Evolutionary conservation across 352 stramenopile species (phyloP).

Genomic region (Phytophthora foliorum): DNA sequence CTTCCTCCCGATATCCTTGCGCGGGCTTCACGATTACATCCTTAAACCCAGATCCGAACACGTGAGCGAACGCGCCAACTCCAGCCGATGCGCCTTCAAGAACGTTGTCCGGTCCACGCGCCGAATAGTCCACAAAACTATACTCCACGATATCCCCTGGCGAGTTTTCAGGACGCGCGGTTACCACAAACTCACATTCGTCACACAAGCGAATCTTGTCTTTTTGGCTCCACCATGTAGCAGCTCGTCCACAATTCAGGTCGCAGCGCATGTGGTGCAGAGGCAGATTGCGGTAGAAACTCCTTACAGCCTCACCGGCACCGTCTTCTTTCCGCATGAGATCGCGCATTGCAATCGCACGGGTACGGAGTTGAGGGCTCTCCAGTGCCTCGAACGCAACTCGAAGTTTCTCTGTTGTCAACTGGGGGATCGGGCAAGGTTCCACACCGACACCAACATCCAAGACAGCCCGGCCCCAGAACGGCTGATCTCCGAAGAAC

Average conservation of each 20-base stretch:
- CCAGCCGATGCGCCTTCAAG: slow-evolving; percentile 62
- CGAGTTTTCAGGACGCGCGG: slow-evolving; percentile 55
- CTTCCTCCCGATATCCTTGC: slow-evolving; percentile 68
- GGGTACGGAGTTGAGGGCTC: slow-evolving; percentile 53
- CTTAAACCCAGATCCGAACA: slow-evolving; percentile 70
- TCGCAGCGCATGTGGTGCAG: slow-evolving; percentile 91
- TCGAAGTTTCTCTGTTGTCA: slow-evolving; percentile 86
- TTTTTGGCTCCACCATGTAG: slow-evolving; percentile 67
- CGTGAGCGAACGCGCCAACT: slow-evolving; percentile 67
- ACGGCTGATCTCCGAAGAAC: slow-evolving; percentile 96
- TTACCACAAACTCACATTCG: slow-evolving; percentile 65
- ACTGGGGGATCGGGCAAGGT: slow-evolving; percentile 82
- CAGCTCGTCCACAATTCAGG: slow-evolving; percentile 49
- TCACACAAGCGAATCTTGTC: slow-evolving; percentile 65
- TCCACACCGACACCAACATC: slow-evolving; percentile 86
- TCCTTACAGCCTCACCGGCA: slow-evolving; percentile 78
- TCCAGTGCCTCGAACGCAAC: slow-evolving; percentile 82
- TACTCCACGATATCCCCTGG: slow-evolving; percentile 65
- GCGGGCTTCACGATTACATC: slow-evolving; percentile 71
- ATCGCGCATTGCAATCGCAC: slow-evolving; percentile 58
- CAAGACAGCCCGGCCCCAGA: slow-evolving; percentile 93
- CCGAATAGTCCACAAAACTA: slow-evolving; percentile 67
- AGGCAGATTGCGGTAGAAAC: slow-evolving; percentile 90
- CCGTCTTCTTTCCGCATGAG: slow-evolving; percentile 90
- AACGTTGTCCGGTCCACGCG: slow-evolving; percentile 62